phyloP scores from a whole-genome alignment of 352 stramenopile species.

The Pythium folliculosum region DNA sequence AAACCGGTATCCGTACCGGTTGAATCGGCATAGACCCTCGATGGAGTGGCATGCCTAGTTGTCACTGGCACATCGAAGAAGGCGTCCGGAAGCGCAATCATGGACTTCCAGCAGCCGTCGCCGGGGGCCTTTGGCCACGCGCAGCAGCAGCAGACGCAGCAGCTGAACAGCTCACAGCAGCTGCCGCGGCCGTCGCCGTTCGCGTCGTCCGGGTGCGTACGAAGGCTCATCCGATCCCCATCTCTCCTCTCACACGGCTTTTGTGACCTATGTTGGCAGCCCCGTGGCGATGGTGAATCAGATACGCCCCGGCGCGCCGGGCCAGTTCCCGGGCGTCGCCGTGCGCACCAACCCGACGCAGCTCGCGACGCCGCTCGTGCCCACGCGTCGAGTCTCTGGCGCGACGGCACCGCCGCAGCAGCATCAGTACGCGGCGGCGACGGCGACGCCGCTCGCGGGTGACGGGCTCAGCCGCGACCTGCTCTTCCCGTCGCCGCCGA shows the following conservation, averaged over 20 bases:
- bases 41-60: no score
- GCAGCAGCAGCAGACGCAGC: conserved; percentile 8
- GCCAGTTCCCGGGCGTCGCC: conserved; percentile 36
- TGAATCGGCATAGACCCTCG: no score
- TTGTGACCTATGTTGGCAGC: no score
- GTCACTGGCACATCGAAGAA: no score
- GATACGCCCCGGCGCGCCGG: conserved; percentile 27
- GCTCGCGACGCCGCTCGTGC: conserved; percentile 58
- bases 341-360: conserved; percentile 53
- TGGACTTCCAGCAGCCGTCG: conserved; percentile 1
- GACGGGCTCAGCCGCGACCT: conserved; percentile 8
- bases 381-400: conserved; percentile 34
- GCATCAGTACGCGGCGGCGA: not conserved
- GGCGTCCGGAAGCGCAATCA: not conserved
- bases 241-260: no score
- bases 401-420: conserved; percentile 14
- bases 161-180: not conserved
- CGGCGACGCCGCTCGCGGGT: conserved; percentile 15
- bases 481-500: conserved; percentile 22
- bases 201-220: conserved; percentile 19
- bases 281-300: conserved; percentile 41
- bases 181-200: conserved; percentile 20
- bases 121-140: conserved; percentile 16
- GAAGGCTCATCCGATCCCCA: not conserved
- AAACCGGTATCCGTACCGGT: conserved; percentile 1